Evolutionary conservation across 305 asterid genomes (phyloP), one percentile per base, ranked within the genome.

Genomic region (Ilex paraguariensis): DNA sequence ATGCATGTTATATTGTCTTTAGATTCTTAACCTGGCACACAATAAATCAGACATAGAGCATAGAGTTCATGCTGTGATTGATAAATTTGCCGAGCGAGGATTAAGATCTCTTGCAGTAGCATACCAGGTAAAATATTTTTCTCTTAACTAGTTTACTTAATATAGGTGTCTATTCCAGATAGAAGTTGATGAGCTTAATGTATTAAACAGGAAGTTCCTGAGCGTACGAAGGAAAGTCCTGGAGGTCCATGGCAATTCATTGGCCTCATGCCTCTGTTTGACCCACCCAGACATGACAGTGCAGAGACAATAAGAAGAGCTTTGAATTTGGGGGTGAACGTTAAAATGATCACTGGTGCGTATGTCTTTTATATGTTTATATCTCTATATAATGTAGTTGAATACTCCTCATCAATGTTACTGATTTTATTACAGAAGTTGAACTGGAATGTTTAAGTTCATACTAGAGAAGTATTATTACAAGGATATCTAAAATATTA

Each of bases 341-440:
- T 89, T 44, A 86, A 89, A 76, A 86, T 89, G 96, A 89, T 89
- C 39, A 86, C 96, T 67, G 95, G 96, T 88, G 68, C 65, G 84
- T 68, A 31, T 62, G 44, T 55, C 13, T 73, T 33, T 10, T 31
- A 31, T 48, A 3, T 3, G 55, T 2, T 14, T 17, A 13, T 59
- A 4, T 36, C 6, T 36, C 42, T 36, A 36, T 36, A 36, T 36
- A 1, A 36, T 36, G 42, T 7, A 36, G 8, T 36, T 36, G 42
- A 8, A 36, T 36, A 36, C 42, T 36, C 42, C 42, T 8, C 42
- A 36, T 36, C 42, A 36, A 36, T 36, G 42, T 36, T 36, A 36
- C 9, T 36, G 42, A 36, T 36, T 36, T 4, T 36, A 36, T 36
- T 36, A 36, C 42, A 8, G 9, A 36, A 36, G 42, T 36, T 5